These are phyloP conservation scores for Cryptococcus sp. DNA, from an alignment of 1,284 basidiomycete genomes.

Conservation along the genomic window DNA sequence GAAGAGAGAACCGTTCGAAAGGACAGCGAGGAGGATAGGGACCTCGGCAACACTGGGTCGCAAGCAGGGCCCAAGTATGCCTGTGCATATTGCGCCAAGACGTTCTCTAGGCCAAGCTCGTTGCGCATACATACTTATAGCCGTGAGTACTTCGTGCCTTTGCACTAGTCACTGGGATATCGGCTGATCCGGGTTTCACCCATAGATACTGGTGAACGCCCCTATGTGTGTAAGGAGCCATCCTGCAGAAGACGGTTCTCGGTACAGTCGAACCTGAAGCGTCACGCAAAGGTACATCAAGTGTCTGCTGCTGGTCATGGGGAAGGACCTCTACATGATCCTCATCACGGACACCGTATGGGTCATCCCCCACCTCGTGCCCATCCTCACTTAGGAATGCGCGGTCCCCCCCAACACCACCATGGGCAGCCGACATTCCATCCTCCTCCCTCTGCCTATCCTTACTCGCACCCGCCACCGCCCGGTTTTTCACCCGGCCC, in stretches of 20 bases:
- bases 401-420: background rate
- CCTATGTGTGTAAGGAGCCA: conserved; percentile 47
- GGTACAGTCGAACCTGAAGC: conserved; percentile 51
- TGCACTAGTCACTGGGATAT: background rate
- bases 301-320: conserved; percentile 15
- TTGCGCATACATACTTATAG: conserved; percentile 50
- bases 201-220: conserved; percentile 50
- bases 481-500: too few species aligned
- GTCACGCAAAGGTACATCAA: conserved; percentile 51
- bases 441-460: background rate
- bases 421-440: background rate
- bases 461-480: too few species aligned
- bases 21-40: conserved; percentile 17
- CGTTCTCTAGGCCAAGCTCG: conserved; percentile 48
- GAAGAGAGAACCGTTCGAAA: conserved; percentile 17
- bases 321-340: background rate
- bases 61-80: conserved; percentile 44
- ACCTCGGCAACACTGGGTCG: conserved; percentile 9
- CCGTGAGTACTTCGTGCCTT: conserved; percentile 36
- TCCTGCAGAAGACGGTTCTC: conserved; percentile 47
- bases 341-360: background rate
- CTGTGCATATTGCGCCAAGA: conserved; percentile 48
- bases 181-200: conserved; percentile 3
- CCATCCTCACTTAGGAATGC: background rate
- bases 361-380: conserved; percentile 3